Base-by-base conservation (phyloP, 164 flowering plant species). In the Akebia trifoliata region DNA sequence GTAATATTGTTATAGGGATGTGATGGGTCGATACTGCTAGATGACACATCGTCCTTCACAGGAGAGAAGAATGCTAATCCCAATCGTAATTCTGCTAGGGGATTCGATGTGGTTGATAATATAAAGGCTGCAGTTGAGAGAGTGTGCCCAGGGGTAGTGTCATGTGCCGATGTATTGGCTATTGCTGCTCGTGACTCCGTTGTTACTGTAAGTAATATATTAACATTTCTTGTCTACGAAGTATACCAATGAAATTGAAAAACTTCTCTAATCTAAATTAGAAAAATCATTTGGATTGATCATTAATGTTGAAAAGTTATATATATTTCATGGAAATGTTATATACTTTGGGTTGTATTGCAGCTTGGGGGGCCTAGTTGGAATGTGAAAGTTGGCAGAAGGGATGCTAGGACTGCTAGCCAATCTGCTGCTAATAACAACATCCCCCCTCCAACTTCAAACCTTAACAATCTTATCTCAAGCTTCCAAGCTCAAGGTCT, bases 1-100 rank as follows among this genome's bases (percentile, higher is more conserved):
- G n/a, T n/a, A n/a, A n/a, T n/a, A n/a, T 28, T 35, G 39, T n/a
- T n/a, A 12, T 58, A 80, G 85, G 85, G 85, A 0, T 78, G 85
- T 51, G 85, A 81, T 63, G 85, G 69, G 0, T 76, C 82, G 1
- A 15, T 81, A 2, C 73, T 81, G 0, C 57, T 81, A 2, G 79
- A 78, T 10, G 81, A 76, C 63, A 76, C 79, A 15, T 46, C 81
- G 0, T 25, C 50, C 8, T 72, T 76, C 61, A 68, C 44, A 2
- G 82, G 81, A 1, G 82, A 81, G 63, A 37, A 78, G 47, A 74
- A 62, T 1, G 77, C 81, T 0, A 49, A 14, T n/a, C 79, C 85
- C 1, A 81, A 81, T 30, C 35, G 11, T 1, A 57, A 63, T 26
- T 78, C 82, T 0, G 48, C 62, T 0, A 67, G 85, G 40, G 82